Base-by-base conservation (phyloP, 257 asterid species). In the Salvia rosmarinus region DNA sequence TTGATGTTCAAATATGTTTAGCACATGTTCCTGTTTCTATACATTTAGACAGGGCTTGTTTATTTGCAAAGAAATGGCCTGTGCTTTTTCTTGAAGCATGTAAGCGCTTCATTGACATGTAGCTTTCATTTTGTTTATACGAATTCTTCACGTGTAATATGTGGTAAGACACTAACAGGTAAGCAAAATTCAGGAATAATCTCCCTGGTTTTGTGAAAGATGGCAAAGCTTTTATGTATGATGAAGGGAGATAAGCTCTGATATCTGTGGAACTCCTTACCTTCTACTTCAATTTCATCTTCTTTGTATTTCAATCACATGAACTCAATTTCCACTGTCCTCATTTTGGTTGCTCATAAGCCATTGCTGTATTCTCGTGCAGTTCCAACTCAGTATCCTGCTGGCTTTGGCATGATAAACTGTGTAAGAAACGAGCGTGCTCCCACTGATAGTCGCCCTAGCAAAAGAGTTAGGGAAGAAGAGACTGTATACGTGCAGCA, bases 381-480 rank as follows among this genome's bases (percentile, higher is more conserved):
- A 83, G 85, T 74, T 71, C 78, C 85, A 39, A 63, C 51, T 59
- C 86, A 82, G 44, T 66, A 64, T 58, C 51, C 68, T 70, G 74
- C 49, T 62, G 82, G 82, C 68, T 52, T 32, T 63, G 77, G 78
- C 77, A 67, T 74, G 71, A 28, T 54, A 32, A 86, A 79, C 63
- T 61, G 39, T 59, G 62, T 42, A 32, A 77, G 64, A 9, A 82
- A 80, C 68, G 86, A 78, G 68, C 77, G 64, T 39, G 80, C 77
- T 51, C 60, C 84, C 35, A 46, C 68, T 68, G 68, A 70, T 43
- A 70, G 44, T 68, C 78, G 74, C 30, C 77, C 79, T n/a, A 74
- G 51, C 71, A 83, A 82, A 78, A 78, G 89, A 78, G 79, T 73
- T 47, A 67, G 85, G 61, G 90, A 82, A 61, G 78, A 67, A 35